These are phyloP conservation scores for Hypoxylon rickii DNA, from an alignment of 495 filamentous ascomycete genomes.

Conservation along the genomic window DNA sequence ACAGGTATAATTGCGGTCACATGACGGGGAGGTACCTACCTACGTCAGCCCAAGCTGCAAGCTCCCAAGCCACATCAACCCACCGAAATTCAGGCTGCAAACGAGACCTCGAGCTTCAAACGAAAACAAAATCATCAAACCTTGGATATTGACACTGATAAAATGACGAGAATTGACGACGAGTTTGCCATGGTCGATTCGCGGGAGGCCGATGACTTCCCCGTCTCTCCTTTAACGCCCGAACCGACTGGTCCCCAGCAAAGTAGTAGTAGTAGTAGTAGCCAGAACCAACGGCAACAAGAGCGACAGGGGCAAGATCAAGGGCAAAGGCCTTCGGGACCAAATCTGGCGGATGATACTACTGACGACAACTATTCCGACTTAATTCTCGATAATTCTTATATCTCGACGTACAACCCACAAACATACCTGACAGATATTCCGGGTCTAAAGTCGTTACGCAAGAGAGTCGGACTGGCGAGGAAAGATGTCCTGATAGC, in stretches of 20 bases:
- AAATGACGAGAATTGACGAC: slow-evolving; percentile 17
- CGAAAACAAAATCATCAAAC: background rate
- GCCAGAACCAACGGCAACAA: no score
- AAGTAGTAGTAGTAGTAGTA: no score
- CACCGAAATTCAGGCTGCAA: no score
- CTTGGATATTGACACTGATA: background rate
- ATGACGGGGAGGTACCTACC: no score
- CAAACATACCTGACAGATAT: background rate
- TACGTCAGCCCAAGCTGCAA: no score
- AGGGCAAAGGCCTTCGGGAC: background rate
- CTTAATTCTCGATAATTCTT: background rate
- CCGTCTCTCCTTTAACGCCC: background rate
- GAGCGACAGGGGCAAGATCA: background rate
- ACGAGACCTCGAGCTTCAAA: background rate
- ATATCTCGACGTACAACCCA: background rate
- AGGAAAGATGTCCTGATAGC: slow-evolving; percentile 28
- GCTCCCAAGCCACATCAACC: no score
- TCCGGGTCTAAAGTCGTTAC: background rate
- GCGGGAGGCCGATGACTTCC: background rate
- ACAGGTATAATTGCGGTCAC: no score
- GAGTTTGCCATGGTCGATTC: slow-evolving; percentile 6
- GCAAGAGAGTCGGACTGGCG: background rate
- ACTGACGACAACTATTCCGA: background rate
- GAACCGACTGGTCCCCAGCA: background rate
- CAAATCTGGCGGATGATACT: background rate